Evolutionary conservation across 805 yeast genomes (phyloP), one percentile per base, ranked within the genome.

Genomic region (Nakazawaea siamensis): DNA sequence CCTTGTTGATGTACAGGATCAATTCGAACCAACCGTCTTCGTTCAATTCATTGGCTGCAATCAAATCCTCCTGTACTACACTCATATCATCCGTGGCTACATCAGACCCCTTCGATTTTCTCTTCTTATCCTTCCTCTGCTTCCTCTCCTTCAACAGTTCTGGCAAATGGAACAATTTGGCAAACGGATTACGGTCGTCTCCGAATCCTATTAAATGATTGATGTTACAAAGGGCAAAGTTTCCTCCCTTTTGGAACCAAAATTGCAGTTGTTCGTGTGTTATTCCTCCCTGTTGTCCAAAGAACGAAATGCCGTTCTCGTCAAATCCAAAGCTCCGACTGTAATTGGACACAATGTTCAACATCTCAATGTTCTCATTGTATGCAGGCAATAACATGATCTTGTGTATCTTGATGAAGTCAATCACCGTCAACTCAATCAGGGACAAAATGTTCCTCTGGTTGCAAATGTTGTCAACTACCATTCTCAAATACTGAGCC

Each of bases 181-280:
- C 86, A 57, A 82, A 81, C 14, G 90, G 87, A 48, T 80, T 82
- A 29, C 66, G 64, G 4, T 82, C 68, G 49, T 80, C 81, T 23
- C 92, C 94, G 54, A 82, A 78, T 2, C 92, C 92, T 30, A 80
- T 71, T 35, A 82, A 51, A 57, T 82, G 90, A 46, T 76, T 70
- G 35, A 83, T 74, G 47, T 82, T 83, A 18, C 87, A 75, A 31
- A 81, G 63, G 2, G 92, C 90, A 62, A 83, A 80, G 25, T 76
- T 68, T 3, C 87, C 71, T 1, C 85, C 77, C 50, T 81, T 80
- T 47, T 80, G 80, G 48, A 77, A 79, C 82, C 86, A 83, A 46
- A 80, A 81, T 39, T 74, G 76, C 48, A 70, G 55, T 42, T 71
- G 70, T 29, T 73, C 76, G 18, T 60, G 47, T 8, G 23, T 20